Percentiles rank a stretch among this genome's conserved stretches.
Conservation (phyloP, 2,329 filamentous ascomycete genomes). For the Cordyceps militaris region DNA sequence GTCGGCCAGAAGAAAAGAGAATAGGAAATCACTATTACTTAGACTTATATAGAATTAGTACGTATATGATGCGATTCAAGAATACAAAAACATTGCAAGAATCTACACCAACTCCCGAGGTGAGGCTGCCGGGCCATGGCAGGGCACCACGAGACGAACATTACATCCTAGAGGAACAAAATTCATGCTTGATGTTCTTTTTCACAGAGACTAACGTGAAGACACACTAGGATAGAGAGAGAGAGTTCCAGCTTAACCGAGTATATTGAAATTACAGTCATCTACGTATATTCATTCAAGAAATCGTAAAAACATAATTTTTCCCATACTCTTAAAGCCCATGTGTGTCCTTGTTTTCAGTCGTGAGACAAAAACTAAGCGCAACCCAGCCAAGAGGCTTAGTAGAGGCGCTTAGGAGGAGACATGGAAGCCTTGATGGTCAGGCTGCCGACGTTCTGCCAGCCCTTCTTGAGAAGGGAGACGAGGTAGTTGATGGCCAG, state of each 20-base stretch:
- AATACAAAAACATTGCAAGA: neutral
- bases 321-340: neutral
- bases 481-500: constrained; percentile 99
- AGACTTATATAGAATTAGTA: constrained; percentile 10
- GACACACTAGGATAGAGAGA: neutral
- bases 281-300: constrained; percentile 10
- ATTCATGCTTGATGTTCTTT: no score
- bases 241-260: neutral
- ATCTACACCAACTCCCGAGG: neutral
- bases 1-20: neutral
- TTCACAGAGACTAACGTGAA: neutral
- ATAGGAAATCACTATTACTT: neutral
- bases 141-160: neutral
- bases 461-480: constrained; percentile 99
- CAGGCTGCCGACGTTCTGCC: constrained; percentile 99
- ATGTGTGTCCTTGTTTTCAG: neutral
- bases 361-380: constrained; percentile 1
- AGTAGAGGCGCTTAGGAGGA: constrained; percentile 96
- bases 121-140: neutral
- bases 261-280: constrained; percentile 12
- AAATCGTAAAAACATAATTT: constrained; percentile 6
- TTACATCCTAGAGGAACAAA: no score
- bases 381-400: constrained; percentile 32
- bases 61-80: neutral
- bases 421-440: constrained; percentile 99